These are phyloP conservation scores for Xylariaceae sp. DNA, from an alignment of 2,329 filamentous ascomycete species.

Conservation along the genomic window DNA sequence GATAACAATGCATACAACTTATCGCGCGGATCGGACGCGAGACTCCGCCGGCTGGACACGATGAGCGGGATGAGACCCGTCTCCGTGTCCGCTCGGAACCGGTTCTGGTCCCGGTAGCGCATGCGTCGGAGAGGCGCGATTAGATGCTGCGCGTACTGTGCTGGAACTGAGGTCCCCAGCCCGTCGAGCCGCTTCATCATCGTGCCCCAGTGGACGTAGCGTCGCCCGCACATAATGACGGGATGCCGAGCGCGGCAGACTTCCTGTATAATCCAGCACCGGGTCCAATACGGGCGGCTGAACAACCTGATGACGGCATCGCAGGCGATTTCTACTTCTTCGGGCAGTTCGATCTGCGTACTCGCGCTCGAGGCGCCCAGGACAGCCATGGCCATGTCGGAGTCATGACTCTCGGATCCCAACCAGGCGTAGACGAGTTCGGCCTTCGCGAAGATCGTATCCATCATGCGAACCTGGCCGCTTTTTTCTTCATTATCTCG, in stretches of 20 bases:
- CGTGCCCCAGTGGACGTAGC: constrained; percentile 3
- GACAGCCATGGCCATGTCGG: constrained; percentile 8
- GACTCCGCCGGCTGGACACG: constrained; percentile 3
- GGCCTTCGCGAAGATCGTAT: constrained; percentile 19
- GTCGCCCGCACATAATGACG: constrained; percentile 7
- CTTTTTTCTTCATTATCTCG: constrained; percentile 18
- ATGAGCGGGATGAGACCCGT: constrained; percentile 5
- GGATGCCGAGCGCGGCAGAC: constrained; percentile 6
- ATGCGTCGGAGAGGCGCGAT: constrained; percentile 7
- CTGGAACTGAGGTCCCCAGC: constrained; percentile 6
- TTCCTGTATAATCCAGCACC: constrained; percentile 10
- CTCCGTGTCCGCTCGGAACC: constrained; percentile 3
- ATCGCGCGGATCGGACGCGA: constrained; percentile 5
- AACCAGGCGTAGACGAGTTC: constrained; percentile 21
- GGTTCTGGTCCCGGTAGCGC: constrained; percentile 7
- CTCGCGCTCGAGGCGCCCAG: constrained; percentile 6
- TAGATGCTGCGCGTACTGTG: constrained; percentile 7
- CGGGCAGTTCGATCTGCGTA: constrained; percentile 7
- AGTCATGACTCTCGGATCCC: constrained; percentile 11
- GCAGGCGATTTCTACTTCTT: constrained; percentile 9
- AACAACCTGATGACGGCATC: constrained; percentile 6
- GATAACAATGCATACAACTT: constrained; percentile 7
- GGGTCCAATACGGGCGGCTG: constrained; percentile 10
- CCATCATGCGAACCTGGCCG: constrained; percentile 23
- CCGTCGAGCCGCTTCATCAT: constrained; percentile 3